Conservation (phyloP, 2,329 filamentous ascomycete genomes). For the Rutstroemia sp. region DNA sequence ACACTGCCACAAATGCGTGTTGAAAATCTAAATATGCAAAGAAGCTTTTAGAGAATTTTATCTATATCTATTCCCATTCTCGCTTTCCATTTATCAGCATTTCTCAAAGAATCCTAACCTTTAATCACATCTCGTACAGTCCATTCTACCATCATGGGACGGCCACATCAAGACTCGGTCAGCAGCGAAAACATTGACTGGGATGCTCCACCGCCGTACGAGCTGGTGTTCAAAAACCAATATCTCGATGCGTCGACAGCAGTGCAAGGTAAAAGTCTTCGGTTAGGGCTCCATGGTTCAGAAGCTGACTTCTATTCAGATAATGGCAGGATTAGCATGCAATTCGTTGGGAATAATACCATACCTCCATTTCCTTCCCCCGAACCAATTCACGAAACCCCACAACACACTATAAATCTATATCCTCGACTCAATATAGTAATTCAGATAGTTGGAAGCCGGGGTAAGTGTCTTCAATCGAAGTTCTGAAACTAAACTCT, state of each 20-base stretch:
- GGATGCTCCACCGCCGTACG: conserved; percentile 1
- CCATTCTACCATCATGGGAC: background rate
- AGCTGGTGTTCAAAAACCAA: background rate
- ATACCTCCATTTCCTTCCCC: conserved; percentile 10
- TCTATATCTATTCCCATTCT: too few species aligned
- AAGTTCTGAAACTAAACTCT: background rate
- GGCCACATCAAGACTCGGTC: background rate
- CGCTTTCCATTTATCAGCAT: too few species aligned
- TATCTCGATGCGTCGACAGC: background rate
- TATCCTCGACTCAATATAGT: conserved; percentile 57
- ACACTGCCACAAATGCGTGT: too few species aligned
- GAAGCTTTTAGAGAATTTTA: too few species aligned
- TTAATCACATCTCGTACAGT: too few species aligned
- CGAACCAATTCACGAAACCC: background rate
- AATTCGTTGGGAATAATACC: conserved; percentile 7
- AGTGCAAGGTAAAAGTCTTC: background rate
- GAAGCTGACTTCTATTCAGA: background rate
- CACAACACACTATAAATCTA: background rate
- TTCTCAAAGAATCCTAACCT: too few species aligned
- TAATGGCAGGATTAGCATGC: conserved; percentile 21
- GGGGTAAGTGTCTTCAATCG: conserved; percentile 37
- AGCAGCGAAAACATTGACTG: background rate
- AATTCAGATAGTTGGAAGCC: conserved; percentile 74
- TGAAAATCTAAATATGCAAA: too few species aligned
- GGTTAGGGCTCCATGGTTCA: background rate